Percentiles rank a stretch among this genome's conserved stretches.
Evolutionary conservation across 768 basidiomycete genomes (phyloP).

Genomic region (Russula dissimulans): DNA sequence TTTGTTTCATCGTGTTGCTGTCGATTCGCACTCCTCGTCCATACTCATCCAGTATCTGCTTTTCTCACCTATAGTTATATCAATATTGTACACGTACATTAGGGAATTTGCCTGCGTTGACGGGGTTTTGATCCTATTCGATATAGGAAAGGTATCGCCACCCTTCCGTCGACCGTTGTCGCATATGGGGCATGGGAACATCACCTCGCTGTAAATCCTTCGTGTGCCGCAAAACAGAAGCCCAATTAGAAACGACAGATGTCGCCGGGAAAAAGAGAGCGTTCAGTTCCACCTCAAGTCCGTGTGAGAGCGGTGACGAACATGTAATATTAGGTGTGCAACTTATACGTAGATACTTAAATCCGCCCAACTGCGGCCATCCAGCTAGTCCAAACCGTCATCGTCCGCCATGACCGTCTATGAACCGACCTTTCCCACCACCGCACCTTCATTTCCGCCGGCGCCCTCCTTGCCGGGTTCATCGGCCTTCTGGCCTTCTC

Average conservation of each 20-base stretch:
- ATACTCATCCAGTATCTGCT: too few species aligned
- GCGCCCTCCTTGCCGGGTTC: neutral
- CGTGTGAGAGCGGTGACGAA: neutral
- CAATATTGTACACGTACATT: too few species aligned
- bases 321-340: conserved; percentile 7
- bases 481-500: conserved; percentile 1
- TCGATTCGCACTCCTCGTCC: too few species aligned
- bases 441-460: neutral
- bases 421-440: neutral
- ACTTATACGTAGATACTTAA: neutral
- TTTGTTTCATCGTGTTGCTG: too few species aligned
- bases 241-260: neutral
- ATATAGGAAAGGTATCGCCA: too few species aligned
- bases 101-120: too few species aligned
- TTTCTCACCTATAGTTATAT: too few species aligned
- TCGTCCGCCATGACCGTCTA: neutral
- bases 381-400: neutral
- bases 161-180: too few species aligned
- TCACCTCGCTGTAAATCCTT: too few species aligned
- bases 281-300: too few species aligned
- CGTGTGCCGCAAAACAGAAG: neutral
- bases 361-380: neutral
- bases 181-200: too few species aligned
- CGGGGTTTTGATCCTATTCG: too few species aligned
- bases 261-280: neutral